Evolutionary conservation across 208 protist genomes (phyloP).

Genomic region (Trypanosoma mega): DNA sequence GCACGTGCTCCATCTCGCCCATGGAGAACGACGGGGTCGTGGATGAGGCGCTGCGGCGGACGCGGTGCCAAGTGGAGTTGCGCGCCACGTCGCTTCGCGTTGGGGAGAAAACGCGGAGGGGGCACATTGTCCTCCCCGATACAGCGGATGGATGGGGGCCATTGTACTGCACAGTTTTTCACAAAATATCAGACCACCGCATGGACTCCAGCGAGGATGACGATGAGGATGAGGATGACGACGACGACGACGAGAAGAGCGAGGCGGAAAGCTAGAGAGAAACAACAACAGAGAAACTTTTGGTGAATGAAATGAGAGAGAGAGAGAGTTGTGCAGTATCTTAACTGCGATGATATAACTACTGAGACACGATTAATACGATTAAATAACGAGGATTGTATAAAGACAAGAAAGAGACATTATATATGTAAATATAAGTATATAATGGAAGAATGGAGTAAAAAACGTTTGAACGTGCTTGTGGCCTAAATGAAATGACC

Average conservation of each 20-base stretch:
- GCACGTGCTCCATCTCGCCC: slow-evolving; percentile 87
- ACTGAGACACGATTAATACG: too few species aligned
- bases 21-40: slow-evolving; percentile 90
- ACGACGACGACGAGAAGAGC: slow-evolving; percentile 24
- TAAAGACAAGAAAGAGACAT: too few species aligned
- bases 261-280: slow-evolving; percentile 8
- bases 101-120: slow-evolving; percentile 62
- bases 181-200: slow-evolving; percentile 46
- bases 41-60: slow-evolving; percentile 48
- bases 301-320: neutral
- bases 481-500: too few species aligned
- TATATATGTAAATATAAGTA: too few species aligned
- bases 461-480: too few species aligned
- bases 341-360: too few species aligned
- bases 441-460: too few species aligned
- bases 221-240: slow-evolving; percentile 21
- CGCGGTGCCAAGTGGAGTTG: slow-evolving; percentile 56
- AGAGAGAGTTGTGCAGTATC: too few species aligned
- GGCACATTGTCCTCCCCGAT: slow-evolving; percentile 77
- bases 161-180: slow-evolving; percentile 68
- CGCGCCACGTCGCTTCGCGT: slow-evolving; percentile 30
- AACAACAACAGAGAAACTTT: neutral
- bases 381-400: too few species aligned
- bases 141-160: slow-evolving; percentile 55
- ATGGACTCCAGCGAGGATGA: slow-evolving; percentile 22